Percentiles rank a stretch among this genome's conserved stretches.
Conservation (phyloP, 2,329 filamentous ascomycete genomes). For the Dactylellina sp. region DNA sequence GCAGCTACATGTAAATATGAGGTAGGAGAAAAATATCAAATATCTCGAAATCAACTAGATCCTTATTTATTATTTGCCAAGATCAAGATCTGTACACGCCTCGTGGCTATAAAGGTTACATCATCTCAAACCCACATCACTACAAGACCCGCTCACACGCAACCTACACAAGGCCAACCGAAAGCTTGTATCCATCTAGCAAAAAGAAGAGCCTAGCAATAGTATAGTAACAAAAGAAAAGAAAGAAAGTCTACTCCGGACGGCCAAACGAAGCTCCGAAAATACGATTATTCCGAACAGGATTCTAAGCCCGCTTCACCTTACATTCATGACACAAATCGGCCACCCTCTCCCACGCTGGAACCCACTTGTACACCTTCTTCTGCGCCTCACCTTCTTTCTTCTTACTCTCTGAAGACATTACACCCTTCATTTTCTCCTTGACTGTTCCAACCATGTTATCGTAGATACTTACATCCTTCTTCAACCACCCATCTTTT, state of each 20-base stretch:
- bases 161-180: not conserved
- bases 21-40: too few species aligned
- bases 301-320: not conserved
- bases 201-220: not conserved
- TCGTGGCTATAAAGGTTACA: not conserved
- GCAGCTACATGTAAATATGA: too few species aligned
- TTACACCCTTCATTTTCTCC: not conserved
- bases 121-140: not conserved
- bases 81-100: too few species aligned
- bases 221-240: not conserved
- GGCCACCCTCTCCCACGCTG: constrained; percentile 26
- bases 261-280: not conserved
- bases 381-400: constrained; percentile 1
- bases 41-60: not conserved
- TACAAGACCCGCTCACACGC: constrained; percentile 4
- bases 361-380: constrained; percentile 30
- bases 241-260: not conserved
- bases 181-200: not conserved
- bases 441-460: not conserved
- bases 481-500: not conserved
- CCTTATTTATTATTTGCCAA: not conserved
- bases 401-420: not conserved
- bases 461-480: not conserved
- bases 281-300: too few species aligned
- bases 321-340: constrained; percentile 14